These are phyloP conservation scores for Salix suchowensis DNA, from an alignment of 345 rosid species.

Conservation along the genomic window DNA sequence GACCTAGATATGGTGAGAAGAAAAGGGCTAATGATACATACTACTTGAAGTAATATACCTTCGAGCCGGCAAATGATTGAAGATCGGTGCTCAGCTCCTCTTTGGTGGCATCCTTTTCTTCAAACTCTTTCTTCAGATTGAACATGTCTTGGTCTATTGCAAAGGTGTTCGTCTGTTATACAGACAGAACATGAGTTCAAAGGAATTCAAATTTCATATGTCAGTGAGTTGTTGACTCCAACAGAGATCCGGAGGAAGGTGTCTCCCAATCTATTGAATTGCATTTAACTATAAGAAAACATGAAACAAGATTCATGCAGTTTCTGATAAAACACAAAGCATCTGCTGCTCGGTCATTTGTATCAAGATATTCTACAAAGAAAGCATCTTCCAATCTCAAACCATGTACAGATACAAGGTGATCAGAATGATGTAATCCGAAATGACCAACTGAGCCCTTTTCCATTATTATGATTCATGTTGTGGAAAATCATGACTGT, in stretches of 20 bases:
- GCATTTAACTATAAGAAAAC: background rate
- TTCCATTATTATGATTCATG: no score
- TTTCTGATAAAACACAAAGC: no score
- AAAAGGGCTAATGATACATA: background rate
- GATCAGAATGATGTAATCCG: no score
- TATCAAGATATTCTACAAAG: background rate
- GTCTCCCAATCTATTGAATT: background rate
- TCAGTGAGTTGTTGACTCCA: background rate
- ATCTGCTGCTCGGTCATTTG: background rate
- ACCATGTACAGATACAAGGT: no score
- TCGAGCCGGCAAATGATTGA: conserved; percentile 54
- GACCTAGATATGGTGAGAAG: background rate
- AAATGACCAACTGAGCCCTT: no score
- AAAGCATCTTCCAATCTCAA: no score
- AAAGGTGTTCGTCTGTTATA: conserved; percentile 49
- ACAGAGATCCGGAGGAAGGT: background rate
- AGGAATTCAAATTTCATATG: background rate
- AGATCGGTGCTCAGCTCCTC: conserved; percentile 56
- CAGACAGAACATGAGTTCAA: background rate
- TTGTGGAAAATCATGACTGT: no score
- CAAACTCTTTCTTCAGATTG: conserved; percentile 64
- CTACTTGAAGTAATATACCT: conserved; percentile 32
- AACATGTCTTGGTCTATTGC: conserved; percentile 61
- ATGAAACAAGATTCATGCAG: background rate
- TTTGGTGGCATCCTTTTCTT: conserved; percentile 76